Conservation (phyloP, 2,329 filamentous ascomycete genomes). For the Aspergillus sp. region DNA sequence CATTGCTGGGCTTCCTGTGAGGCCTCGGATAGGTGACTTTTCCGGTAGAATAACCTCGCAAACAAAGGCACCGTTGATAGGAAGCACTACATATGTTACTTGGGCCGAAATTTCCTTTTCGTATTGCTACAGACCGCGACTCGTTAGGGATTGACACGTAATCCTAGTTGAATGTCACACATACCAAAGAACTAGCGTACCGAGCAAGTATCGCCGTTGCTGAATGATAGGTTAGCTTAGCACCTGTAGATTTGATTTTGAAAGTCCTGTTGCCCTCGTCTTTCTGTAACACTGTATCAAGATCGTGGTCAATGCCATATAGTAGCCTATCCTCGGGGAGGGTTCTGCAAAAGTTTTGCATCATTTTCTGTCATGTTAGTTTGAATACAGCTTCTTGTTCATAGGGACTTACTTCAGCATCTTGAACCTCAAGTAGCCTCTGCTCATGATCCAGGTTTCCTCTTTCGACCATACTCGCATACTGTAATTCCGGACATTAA, state of each 20-base stretch:
- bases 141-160: too few relatives aligned
- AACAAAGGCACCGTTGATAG: slow-evolving; percentile 61
- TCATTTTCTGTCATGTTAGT: slow-evolving; percentile 44
- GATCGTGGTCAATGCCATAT: slow-evolving; percentile 58
- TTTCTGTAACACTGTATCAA: slow-evolving; percentile 58
- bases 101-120: slow-evolving; percentile 51
- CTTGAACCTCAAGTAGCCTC: slow-evolving; percentile 51
- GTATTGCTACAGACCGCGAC: slow-evolving; percentile 37
- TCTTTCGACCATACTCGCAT: slow-evolving; percentile 78
- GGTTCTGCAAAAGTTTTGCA: slow-evolving; percentile 74
- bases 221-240: slow-evolving; percentile 75
- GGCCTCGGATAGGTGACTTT: slow-evolving; percentile 68
- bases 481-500: slow-evolving; percentile 42
- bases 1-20: slow-evolving; percentile 62
- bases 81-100: slow-evolving; percentile 63
- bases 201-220: slow-evolving; percentile 70
- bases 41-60: slow-evolving; percentile 80
- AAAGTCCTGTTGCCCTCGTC: slow-evolving; percentile 57
- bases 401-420: slow-evolving; percentile 46
- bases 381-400: neutral
- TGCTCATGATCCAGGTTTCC: slow-evolving; percentile 68
- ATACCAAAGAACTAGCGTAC: slow-evolving; percentile 69
- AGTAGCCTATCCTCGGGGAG: slow-evolving; percentile 75
- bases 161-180: slow-evolving; percentile 12
- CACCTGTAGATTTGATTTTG: slow-evolving; percentile 66